phyloP scores from a whole-genome alignment of 345 rosid genomes.

The Mercurialis annua region DNA sequence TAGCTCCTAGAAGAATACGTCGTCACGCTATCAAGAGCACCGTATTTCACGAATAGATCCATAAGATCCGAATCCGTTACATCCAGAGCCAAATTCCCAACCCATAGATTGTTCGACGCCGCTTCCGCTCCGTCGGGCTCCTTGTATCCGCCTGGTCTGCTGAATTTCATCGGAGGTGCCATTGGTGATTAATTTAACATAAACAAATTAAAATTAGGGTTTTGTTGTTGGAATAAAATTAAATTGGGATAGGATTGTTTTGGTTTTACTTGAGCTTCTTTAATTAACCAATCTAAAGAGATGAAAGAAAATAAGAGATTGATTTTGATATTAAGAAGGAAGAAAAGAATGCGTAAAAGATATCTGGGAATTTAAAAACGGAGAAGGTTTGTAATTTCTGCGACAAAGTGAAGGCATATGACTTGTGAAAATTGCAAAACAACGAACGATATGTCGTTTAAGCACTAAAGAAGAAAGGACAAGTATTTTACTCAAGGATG shows the following conservation, averaged over 20 bases:
- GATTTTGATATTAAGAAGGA: not conserved
- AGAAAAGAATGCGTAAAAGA: no score
- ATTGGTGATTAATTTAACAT: slow-evolving; percentile 8
- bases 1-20: slow-evolving; percentile 64
- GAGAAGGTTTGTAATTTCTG: no score
- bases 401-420: no score
- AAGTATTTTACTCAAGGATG: no score
- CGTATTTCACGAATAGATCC: slow-evolving; percentile 55
- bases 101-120: slow-evolving; percentile 79
- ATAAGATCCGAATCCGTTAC: slow-evolving; percentile 66
- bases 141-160: slow-evolving; percentile 10
- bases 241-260: no score
- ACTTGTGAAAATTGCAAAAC: no score
- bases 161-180: slow-evolving; percentile 40
- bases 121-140: slow-evolving; percentile 35
- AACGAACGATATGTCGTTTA: no score
- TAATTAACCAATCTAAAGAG: no score
- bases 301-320: not conserved
- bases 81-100: slow-evolving; percentile 59
- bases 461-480: no score
- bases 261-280: no score
- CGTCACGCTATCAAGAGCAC: slow-evolving; percentile 66
- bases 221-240: not conserved
- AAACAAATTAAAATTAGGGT: not conserved
- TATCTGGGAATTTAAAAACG: no score